Conservation (phyloP, 176 grass and related monocot genomes). For the maize (Zea mays) region Zm-B73-REFERENCE-NAM-5.0 NC_050102.1:111574001-111574500, state of each 20-base stretch:
- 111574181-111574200: neutral
- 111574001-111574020: no score
- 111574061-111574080: slow-evolving; percentile 14
- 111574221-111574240: slow-evolving; percentile 2
- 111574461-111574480: neutral
- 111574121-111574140: neutral
- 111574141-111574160: slow-evolving; percentile 2
- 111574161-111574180: slow-evolving; percentile 14
- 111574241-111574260: slow-evolving; percentile 15
- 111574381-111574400: slow-evolving; percentile 17
- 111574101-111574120: neutral
- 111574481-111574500: slow-evolving; percentile 29
- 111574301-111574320: neutral
- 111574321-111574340: slow-evolving; percentile 10
- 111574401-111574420: slow-evolving; percentile 40
- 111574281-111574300: slow-evolving; percentile 7
- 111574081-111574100: slow-evolving; percentile 19
- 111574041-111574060: slow-evolving; percentile 17
- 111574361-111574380: slow-evolving; percentile 39
- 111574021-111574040: neutral
- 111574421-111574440: slow-evolving; percentile 27
- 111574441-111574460: slow-evolving; percentile 3
- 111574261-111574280: neutral
- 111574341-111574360: slow-evolving; percentile 11
- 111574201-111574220: neutral